Base-by-base conservation (phyloP, 2,329 filamentous ascomycete genomes). In the Penicillium oxalicum region DNA sequence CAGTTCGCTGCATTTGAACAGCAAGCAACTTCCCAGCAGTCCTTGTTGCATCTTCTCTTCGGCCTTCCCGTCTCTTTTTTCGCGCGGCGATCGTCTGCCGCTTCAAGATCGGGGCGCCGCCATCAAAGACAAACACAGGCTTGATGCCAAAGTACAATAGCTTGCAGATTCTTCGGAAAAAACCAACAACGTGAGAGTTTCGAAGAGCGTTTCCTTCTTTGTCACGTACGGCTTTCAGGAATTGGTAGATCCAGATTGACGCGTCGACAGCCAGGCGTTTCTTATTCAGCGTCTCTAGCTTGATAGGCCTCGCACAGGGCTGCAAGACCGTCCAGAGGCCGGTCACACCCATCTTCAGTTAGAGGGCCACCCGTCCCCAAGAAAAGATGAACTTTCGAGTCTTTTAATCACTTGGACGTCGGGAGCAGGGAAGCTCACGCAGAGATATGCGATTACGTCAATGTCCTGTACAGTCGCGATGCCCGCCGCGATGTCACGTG, bases 171-270 rank as follows among this genome's bases (percentile, higher is more conserved):
- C 93, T 84, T 44, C 93, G 88, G 72, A 98, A 98, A 80, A 98
- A 98, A 35, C 94, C 93, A 38, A 98, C 88, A 33, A 98, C 82
- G 64, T 98, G 93, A 28, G 88, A 91, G 73, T 96, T 98, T 55
- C 91, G 88, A 45, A 98, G 77, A 1, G 93, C 93, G 65, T 98
- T 95, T 46, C 93, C 93, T 71, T 98, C 93, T 64, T 97, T 96
- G 72, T 98, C 93, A 61, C 93, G 91, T 9, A 98, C 93, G 8
- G 94, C 93, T 74, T 98, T 98, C 61, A 98, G 82, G 64, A 98
- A 98, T 66, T 98, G 93, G 77, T 98, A 98, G 61, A 98, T 97
- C 93, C 93, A 98, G 67, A 98, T 98, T 9, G 91, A 96, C 50
- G 94, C 93, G 72, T 98, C 93, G 58, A 98, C 89, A 40, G 93